Percentiles rank a stretch among this genome's conserved stretches.
Conservation (phyloP, 495 filamentous ascomycete species). For the Neurospora africana region DNA sequence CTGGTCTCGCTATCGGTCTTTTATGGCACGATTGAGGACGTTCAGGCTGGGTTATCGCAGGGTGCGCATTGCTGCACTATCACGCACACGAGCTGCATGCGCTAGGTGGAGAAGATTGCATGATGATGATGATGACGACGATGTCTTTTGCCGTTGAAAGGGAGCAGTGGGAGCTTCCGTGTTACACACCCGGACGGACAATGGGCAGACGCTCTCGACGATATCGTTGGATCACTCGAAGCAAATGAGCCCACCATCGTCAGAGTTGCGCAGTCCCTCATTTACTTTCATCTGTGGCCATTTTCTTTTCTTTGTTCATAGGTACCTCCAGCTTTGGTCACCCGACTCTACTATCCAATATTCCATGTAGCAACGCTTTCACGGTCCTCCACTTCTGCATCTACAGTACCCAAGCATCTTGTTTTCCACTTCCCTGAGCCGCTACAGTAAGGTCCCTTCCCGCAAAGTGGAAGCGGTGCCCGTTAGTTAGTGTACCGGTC, state of each 20-base stretch:
- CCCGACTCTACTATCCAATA: background rate
- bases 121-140: background rate
- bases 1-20: background rate
- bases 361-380: background rate
- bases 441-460: background rate
- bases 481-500: background rate
- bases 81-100: background rate
- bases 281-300: background rate
- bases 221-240: background rate
- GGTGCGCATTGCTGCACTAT: background rate
- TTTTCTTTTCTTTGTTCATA: background rate
- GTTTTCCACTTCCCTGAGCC: background rate
- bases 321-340: background rate
- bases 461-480: background rate
- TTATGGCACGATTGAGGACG: background rate
- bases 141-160: background rate
- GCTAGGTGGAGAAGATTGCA: background rate
- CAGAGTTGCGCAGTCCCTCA: slow-evolving; percentile 16
- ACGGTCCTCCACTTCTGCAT: background rate
- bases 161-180: background rate
- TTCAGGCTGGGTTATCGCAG: background rate
- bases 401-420: background rate
- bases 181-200: background rate
- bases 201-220: background rate
- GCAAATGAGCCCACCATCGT: slow-evolving; percentile 20